Conservation (phyloP, 257 asterid genomes). For the Galeopsis tetrahit region DNA sequence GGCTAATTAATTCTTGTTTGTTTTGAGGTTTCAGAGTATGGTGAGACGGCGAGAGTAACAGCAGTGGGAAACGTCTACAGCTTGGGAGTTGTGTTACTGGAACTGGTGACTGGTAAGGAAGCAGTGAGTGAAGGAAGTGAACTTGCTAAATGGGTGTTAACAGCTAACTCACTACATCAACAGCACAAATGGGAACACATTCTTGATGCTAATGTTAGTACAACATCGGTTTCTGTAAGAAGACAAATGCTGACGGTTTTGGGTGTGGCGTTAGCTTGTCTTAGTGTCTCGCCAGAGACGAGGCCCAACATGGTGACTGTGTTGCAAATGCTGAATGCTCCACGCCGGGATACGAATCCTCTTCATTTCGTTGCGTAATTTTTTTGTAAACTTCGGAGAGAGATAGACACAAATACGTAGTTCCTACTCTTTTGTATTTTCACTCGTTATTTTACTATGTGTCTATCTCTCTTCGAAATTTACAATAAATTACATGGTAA, state of each 20-base stretch:
- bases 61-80: constrained; percentile 85
- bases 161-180: constrained; percentile 51
- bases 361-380: too few species aligned
- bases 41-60: constrained; percentile 87
- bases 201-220: constrained; percentile 65
- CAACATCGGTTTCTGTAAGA: constrained; percentile 56
- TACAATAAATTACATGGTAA: too few species aligned
- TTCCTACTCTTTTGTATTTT: too few species aligned
- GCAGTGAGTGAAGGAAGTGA: constrained; percentile 85
- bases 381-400: too few species aligned
- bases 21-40: constrained; percentile 55
- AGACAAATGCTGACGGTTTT: constrained; percentile 83
- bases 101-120: constrained; percentile 77
- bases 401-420: too few species aligned
- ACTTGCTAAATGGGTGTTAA: constrained; percentile 63
- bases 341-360: neutral
- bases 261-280: constrained; percentile 77
- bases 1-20: too few species aligned
- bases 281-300: constrained; percentile 60
- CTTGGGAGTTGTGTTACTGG: constrained; percentile 79
- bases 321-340: constrained; percentile 57
- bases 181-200: constrained; percentile 62
- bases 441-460: too few species aligned
- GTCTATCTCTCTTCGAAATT: too few species aligned
- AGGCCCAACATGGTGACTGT: constrained; percentile 91